A percentile compares a stretch with the other conserved stretches of the same genome.
Evolutionary conservation across 352 stramenopile species (phyloP).

Genomic region (Globisporangium megalacanthum): DNA sequence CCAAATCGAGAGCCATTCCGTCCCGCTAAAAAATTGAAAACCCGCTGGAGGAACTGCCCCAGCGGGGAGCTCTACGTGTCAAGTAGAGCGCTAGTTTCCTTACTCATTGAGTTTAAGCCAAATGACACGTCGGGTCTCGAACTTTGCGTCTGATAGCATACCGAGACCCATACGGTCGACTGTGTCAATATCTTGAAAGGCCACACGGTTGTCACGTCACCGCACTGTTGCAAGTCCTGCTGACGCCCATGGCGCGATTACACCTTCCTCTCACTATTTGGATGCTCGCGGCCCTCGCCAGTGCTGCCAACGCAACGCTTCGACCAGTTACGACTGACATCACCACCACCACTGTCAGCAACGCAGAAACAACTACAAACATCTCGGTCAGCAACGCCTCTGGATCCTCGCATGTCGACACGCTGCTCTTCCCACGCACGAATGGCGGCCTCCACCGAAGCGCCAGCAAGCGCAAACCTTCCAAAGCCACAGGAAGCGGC

Average conservation of each 20-base stretch:
- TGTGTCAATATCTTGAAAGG: neutral
- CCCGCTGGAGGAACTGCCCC: conserved; percentile 38
- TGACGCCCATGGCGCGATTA: neutral
- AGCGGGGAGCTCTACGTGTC: conserved; percentile 69
- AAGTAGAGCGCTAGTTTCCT: conserved; percentile 88
- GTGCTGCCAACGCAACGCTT: neutral
- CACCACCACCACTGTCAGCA: neutral
- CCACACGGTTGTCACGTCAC: neutral
- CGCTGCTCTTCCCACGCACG: conserved; percentile 22
- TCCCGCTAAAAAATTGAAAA: conserved; percentile 73
- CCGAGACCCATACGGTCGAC: neutral
- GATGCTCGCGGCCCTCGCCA: neutral
- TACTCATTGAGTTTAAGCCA: conserved; percentile 93
- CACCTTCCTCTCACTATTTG: neutral
- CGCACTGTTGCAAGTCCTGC: neutral
- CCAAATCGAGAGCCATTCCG: conserved; percentile 50
- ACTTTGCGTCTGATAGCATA: no score
- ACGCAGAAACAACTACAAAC: neutral
- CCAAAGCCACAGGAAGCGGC: neutral
- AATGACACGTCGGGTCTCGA: neutral
- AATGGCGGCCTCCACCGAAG: neutral
- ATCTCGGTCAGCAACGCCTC: neutral
- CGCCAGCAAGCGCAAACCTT: neutral
- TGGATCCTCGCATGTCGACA: conserved; percentile 17
- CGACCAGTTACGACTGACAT: conserved; percentile 15